These are phyloP conservation scores for Dictyostelium purpureum DNA, from an alignment of 78 protist genomes.

Conservation along the genomic window DNA sequence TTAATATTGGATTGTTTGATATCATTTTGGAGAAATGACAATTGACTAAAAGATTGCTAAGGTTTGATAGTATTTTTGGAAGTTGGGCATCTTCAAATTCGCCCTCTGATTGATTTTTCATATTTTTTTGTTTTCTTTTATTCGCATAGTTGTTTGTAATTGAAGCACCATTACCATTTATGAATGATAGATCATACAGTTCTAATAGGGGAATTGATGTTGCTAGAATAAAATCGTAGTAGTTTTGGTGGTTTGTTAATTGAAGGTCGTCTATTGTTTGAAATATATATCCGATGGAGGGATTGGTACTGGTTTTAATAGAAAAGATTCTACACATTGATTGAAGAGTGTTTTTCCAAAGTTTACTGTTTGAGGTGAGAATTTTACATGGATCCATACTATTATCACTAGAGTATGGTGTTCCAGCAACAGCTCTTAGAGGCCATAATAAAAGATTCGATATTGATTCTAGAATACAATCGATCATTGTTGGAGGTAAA, in stretches of 20 bases:
- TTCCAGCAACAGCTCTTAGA: background rate
- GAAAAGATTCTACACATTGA: background rate
- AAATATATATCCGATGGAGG: background rate
- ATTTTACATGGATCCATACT: background rate
- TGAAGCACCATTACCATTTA: background rate
- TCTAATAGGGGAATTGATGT: background rate
- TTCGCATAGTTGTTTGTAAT: background rate
- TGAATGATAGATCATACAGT: background rate
- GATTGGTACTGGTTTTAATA: background rate
- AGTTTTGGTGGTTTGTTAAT: background rate
- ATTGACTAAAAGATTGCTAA: background rate
- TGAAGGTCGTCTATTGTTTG: background rate
- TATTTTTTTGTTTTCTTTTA: background rate
- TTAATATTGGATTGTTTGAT: background rate
- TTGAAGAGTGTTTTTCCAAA: background rate
- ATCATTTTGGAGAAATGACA: background rate
- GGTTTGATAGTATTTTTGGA: background rate
- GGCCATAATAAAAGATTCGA: constrained; percentile 31
- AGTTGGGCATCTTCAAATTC: background rate
- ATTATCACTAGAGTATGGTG: background rate
- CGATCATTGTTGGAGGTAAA: background rate
- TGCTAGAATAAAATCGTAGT: constrained; percentile 6
- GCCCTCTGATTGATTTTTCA: background rate
- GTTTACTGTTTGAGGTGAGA: background rate
- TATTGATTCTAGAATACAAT: background rate